These are phyloP conservation scores for Cadophora sp. DNA, from an alignment of 2,329 filamentous ascomycete species.

Conservation along the genomic window DNA sequence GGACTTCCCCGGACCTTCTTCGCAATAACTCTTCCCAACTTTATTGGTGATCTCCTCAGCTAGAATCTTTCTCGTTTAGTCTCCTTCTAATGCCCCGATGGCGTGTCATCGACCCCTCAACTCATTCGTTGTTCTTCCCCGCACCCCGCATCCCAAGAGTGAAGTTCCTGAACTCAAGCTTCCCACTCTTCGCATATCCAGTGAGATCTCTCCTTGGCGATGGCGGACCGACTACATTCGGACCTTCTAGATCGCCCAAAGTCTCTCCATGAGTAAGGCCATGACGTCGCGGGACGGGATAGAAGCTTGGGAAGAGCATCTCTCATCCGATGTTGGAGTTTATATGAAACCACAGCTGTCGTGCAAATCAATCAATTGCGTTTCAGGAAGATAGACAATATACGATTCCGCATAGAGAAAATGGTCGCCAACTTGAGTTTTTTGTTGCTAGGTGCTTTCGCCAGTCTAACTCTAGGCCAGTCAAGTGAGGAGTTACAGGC, in stretches of 20 bases:
- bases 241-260: background rate
- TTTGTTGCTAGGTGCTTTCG: background rate
- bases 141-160: constrained; percentile 4
- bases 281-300: constrained; percentile 10
- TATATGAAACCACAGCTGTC: background rate
- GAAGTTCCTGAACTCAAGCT: constrained; percentile 12
- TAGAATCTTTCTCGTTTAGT: background rate
- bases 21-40: no score
- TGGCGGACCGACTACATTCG: background rate
- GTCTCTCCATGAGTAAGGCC: no score
- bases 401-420: background rate
- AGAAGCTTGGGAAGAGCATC: no score
- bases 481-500: constrained; percentile 5
- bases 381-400: background rate
- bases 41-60: background rate
- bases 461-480: background rate
- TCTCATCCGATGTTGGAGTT: background rate
- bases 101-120: background rate
- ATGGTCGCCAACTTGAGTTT: background rate
- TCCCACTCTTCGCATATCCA: constrained; percentile 1
- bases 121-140: constrained; percentile 3
- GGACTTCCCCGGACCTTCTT: no score
- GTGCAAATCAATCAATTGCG: background rate
- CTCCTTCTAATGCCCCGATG: background rate
- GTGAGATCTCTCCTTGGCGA: constrained; percentile 4